These are phyloP conservation scores for Microglena sp. DNA, from an alignment of 139 green algal species.

Conservation along the genomic window DNA sequence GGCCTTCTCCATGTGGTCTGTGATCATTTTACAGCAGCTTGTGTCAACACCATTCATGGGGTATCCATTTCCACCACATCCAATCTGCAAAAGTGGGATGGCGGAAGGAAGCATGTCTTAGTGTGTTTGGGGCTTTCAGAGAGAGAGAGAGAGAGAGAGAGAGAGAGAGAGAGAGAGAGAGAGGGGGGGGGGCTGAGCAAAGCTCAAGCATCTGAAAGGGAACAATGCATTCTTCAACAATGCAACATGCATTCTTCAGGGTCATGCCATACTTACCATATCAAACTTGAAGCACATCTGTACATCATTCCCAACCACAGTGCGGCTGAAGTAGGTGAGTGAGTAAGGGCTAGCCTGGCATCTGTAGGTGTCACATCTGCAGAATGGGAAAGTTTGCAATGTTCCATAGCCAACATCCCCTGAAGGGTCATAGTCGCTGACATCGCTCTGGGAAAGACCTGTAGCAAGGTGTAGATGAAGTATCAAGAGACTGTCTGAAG, in stretches of 20 bases:
- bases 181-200: too few species aligned
- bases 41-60: background rate
- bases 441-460: too few species aligned
- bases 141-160: too few species aligned
- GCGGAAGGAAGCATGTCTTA: background rate
- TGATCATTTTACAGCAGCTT: background rate
- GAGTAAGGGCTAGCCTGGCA: background rate
- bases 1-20: slow-evolving; percentile 1
- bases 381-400: too few species aligned
- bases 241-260: background rate
- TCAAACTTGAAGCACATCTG: slow-evolving; percentile 1
- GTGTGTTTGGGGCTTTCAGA: background rate
- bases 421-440: too few species aligned
- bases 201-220: background rate
- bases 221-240: background rate
- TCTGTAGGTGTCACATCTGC: background rate
- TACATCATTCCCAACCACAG: background rate
- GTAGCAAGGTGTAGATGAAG: too few species aligned
- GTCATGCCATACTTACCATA: background rate
- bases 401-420: too few species aligned
- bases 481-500: too few species aligned
- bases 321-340: background rate
- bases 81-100: background rate
- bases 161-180: too few species aligned
- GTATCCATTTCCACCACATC: too few species aligned